These are phyloP conservation scores for Phytophthora pisi DNA, from an alignment of 352 stramenopile species.

Conservation along the genomic window DNA sequence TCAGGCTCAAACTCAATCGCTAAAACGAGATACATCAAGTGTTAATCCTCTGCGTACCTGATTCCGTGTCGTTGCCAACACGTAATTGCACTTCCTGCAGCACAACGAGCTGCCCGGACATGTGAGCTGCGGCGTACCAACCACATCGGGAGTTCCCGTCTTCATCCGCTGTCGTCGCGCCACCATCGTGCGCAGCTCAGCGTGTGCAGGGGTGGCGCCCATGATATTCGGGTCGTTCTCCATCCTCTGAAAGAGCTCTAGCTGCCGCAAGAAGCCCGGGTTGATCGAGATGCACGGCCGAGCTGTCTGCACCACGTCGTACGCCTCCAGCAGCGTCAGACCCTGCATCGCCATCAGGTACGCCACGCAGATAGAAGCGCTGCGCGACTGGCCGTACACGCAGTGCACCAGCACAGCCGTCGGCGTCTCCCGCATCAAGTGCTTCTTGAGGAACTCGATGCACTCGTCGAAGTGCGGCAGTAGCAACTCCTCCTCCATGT, in stretches of 20 bases:
- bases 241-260: slow-evolving; percentile 79
- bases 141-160: slow-evolving; percentile 31
- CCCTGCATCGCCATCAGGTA: slow-evolving; percentile 65
- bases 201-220: slow-evolving; percentile 60
- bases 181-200: slow-evolving; percentile 62
- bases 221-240: slow-evolving; percentile 40
- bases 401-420: slow-evolving; percentile 69
- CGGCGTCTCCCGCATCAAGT: slow-evolving; percentile 9
- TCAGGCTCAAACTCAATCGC: not conserved
- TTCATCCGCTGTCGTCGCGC: slow-evolving; percentile 43
- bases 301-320: slow-evolving; percentile 60
- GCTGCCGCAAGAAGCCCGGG: slow-evolving; percentile 67
- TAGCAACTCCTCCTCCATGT: slow-evolving; percentile 79
- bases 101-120: slow-evolving; percentile 30
- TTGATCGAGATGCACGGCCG: slow-evolving; percentile 85
- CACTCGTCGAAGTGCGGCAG: slow-evolving; percentile 67
- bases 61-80: slow-evolving; percentile 57
- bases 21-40: not conserved
- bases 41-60: slow-evolving; percentile 33
- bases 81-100: slow-evolving; percentile 68
- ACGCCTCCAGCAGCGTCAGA: slow-evolving; percentile 53
- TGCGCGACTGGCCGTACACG: slow-evolving; percentile 82
- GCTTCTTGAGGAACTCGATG: slow-evolving; percentile 44
- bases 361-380: slow-evolving; percentile 72
- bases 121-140: slow-evolving; percentile 29